Conservation (phyloP, 495 filamentous ascomycete genomes). For the Penicillium soppii region DNA sequence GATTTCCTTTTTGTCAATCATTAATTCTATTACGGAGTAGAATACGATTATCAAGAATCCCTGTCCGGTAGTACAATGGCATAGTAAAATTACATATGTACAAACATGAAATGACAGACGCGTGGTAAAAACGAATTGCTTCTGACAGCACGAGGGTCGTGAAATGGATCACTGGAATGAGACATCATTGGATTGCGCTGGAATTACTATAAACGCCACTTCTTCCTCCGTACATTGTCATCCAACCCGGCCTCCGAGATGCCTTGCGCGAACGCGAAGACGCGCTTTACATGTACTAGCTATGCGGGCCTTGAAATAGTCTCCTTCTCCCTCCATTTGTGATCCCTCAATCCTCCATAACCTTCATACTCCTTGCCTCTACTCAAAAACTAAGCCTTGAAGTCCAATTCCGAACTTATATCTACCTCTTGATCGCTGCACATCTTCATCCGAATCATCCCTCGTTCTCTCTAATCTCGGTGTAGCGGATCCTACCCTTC, state of each 20-base stretch:
- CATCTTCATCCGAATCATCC: constrained; percentile 1
- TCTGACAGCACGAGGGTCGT: neutral
- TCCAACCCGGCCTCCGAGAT: constrained; percentile 14
- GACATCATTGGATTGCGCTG: constrained; percentile 15
- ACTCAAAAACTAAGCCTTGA: constrained; percentile 2
- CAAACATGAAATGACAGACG: no score
- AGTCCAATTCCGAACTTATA: constrained; percentile 3
- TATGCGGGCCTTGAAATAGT: constrained; percentile 18
- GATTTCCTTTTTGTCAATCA: neutral
- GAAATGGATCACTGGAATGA: neutral
- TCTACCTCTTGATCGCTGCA: constrained; percentile 2
- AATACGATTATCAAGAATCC: no score
- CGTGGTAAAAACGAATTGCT: no score
- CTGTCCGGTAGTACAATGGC: no score
- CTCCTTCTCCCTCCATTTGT: constrained; percentile 12
- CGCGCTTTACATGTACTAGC: constrained; percentile 8
- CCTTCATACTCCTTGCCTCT: constrained; percentile 10
- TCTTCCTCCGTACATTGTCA: constrained; percentile 5
- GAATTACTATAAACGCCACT: constrained; percentile 19
- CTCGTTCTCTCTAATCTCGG: neutral
- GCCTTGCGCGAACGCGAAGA: constrained; percentile 26
- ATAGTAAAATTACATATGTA: no score
- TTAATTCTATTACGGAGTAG: no score
- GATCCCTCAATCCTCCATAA: constrained; percentile 6
- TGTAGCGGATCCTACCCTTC: neutral